phyloP scores from a whole-genome alignment of 2,329 filamentous ascomycete genomes.

The Truncatella angustata region DNA sequence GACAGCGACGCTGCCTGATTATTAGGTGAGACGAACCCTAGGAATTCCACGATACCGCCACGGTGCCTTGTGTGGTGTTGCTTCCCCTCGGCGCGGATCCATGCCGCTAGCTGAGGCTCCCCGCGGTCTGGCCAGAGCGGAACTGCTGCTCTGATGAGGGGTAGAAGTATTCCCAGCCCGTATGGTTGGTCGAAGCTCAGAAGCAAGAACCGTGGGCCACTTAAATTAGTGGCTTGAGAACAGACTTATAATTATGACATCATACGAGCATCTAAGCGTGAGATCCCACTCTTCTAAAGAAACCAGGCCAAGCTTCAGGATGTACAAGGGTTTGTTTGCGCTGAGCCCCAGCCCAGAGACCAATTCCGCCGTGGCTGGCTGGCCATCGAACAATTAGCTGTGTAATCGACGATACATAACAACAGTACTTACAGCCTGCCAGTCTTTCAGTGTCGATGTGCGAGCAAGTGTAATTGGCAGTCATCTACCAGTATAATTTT shows the following conservation, averaged over 20 bases:
- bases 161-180: background rate
- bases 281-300: background rate
- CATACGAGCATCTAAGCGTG: no score
- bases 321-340: background rate
- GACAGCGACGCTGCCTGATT: background rate
- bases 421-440: no score
- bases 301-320: background rate
- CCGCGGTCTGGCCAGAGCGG: background rate
- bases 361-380: no score
- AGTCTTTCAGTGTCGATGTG: no score
- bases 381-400: background rate
- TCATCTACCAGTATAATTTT: background rate
- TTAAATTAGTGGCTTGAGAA: no score
- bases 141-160: background rate
- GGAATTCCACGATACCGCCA: background rate
- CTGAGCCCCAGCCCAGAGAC: no score
- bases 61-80: background rate
- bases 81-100: background rate
- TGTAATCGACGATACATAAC: background rate
- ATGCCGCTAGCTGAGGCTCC: background rate
- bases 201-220: background rate
- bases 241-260: no score
- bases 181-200: background rate
- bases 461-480: background rate
- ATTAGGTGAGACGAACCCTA: background rate